Percentiles rank a stretch among this genome's conserved stretches.
Conservation (phyloP, 2,329 filamentous ascomycete genomes). For the Trichoderma breve region DNA sequence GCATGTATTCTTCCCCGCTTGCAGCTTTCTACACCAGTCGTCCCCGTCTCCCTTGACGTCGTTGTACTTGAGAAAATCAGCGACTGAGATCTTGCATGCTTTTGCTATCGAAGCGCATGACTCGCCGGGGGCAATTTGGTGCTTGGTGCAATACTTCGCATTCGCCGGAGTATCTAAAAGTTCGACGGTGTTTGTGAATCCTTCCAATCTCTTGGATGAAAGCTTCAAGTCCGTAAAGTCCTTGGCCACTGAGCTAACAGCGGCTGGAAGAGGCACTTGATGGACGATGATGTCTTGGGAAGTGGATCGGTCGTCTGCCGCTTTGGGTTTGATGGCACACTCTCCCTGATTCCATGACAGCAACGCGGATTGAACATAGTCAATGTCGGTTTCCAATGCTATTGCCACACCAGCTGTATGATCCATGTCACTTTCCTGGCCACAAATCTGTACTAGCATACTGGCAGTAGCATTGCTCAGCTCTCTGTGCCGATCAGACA, state of each 20-base stretch:
- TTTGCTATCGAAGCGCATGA: neutral
- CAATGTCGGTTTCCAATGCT: neutral
- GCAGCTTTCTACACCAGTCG: conserved; percentile 35
- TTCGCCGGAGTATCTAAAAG: neutral
- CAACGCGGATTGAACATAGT: conserved; percentile 3
- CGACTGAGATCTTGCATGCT: neutral
- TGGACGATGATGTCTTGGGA: neutral
- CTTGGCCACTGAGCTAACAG: neutral
- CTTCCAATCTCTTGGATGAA: too few species aligned
- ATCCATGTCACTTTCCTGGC: neutral
- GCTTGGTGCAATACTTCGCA: neutral
- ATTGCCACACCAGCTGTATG: conserved; percentile 7
- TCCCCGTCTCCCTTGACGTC: conserved; percentile 24
- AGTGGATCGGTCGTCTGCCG: neutral
- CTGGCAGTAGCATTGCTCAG: neutral
- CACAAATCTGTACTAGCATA: neutral
- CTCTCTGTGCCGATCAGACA: neutral
- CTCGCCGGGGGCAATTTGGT: neutral
- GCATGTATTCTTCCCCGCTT: conserved; percentile 36
- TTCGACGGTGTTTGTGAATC: neutral
- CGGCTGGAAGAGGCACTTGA: neutral
- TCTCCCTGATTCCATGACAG: conserved; percentile 1
- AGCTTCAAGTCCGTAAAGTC: fast-evolving
- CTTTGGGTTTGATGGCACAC: neutral
- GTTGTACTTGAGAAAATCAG: conserved; percentile 37